Base-by-base conservation (phyloP, 495 filamentous ascomycete species). In the Podospora fimiseda region DNA sequence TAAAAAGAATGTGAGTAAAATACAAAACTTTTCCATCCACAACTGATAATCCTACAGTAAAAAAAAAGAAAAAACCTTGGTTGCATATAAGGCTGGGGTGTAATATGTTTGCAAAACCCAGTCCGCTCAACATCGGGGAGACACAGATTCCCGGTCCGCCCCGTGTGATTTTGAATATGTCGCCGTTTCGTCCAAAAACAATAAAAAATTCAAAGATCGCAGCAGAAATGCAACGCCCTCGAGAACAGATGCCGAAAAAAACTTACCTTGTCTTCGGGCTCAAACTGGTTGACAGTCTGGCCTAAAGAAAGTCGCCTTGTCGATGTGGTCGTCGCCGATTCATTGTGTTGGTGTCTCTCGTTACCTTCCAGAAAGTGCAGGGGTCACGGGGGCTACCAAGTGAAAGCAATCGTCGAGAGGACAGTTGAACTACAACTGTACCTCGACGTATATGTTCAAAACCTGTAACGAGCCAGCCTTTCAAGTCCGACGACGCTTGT, bases 401-500 rank as follows among this genome's bases (percentile, higher is more conserved):
- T 38, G 38, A 56, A 18, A 15, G 40, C 6, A 48, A n/a, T n/a
- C n/a, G n/a, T 2, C 4, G 19, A 14, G 15, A 18, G 48, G 5
- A 37, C 36, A 42, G 62, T 50, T 65, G 62, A 43, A 65, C 62
- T 65, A 62, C 62, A 65, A 57, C 60, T 39, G 11, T 23, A 2
- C 18, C 20, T 21, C 11, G n/a, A 39, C n/a, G 13, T 16, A 16
- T 2, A 46, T 20, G 15, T 22, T 22, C 36, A 50, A 41, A 27
- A 16, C 41, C 46, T 48, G 55, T 38, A 36, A 5, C 3, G 56
- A 58, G 37, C 46, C 55, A 19, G 43, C 33, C 55, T 40, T 56
- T 75, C 59, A 75, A 57, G 71, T 70, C 51, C 74, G 74, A 70
- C 67, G 74, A 67, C 74, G 74, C 72, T 77, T 77, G 73, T 69